Conservation (phyloP, 768 basidiomycete genomes). For the Tremella mesenterica region DNA sequence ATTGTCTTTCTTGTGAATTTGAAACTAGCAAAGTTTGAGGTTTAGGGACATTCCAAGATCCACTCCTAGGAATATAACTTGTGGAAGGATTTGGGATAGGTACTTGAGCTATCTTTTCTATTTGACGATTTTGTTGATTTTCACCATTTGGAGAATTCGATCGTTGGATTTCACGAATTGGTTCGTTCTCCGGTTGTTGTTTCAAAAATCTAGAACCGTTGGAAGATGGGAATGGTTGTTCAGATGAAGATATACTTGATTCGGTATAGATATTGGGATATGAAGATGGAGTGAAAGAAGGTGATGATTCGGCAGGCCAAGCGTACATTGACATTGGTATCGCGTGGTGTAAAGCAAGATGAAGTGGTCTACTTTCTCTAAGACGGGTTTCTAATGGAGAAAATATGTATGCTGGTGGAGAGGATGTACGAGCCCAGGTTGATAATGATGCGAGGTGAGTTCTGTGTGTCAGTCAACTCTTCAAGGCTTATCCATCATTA, state of each 20-base stretch:
- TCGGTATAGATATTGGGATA: not conserved
- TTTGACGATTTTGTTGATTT: not conserved
- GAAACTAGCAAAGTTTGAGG: not conserved
- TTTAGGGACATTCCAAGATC: not conserved
- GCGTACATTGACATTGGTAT: conserved; percentile 43
- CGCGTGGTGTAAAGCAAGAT: conserved; percentile 29
- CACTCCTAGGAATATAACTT: not conserved
- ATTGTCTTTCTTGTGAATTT: not conserved
- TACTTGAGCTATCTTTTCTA: not conserved
- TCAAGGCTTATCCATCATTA: no score
- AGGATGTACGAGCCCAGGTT: conserved; percentile 28
- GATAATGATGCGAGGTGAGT: conserved; percentile 36
- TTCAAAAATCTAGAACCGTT: no score
- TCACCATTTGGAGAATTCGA: not conserved
- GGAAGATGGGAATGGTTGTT: not conserved
- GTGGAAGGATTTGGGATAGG: no score
- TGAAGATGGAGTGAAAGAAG: not conserved
- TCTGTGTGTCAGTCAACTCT: conserved; percentile 16
- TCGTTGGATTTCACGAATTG: no score
- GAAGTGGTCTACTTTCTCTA: conserved; percentile 22
- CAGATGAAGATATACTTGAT: not conserved
- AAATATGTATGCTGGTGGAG: conserved; percentile 33
- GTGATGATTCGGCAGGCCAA: conserved; percentile 11
- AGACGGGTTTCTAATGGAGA: conserved; percentile 39
- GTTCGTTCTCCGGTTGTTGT: no score